Percentiles rank a stretch among this genome's conserved stretches.
Conservation (phyloP, 1,284 basidiomycete genomes). For the Melampsora americana region DNA sequence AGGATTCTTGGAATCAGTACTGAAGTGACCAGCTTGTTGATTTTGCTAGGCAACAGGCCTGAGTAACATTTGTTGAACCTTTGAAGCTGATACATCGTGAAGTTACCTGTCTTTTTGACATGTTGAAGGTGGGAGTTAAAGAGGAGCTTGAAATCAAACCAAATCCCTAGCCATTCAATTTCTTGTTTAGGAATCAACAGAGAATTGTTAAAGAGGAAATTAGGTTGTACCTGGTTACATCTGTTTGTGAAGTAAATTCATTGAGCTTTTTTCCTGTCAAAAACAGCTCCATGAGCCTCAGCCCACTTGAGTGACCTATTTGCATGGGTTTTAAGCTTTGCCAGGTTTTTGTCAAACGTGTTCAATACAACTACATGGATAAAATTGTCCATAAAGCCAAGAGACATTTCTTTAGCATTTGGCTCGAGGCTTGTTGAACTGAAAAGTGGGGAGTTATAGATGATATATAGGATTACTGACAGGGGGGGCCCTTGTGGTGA, state of each 20-base stretch:
- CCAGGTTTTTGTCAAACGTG: neutral
- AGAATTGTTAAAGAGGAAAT: neutral
- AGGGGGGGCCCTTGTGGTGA: slow-evolving; percentile 24
- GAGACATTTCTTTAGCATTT: neutral
- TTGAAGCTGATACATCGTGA: neutral
- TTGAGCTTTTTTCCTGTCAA: slow-evolving; percentile 22
- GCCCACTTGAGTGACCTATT: neutral
- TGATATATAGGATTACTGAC: slow-evolving; percentile 23
- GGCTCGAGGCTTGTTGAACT: neutral
- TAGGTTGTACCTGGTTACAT: neutral
- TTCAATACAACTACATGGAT: neutral
- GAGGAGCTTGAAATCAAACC: neutral
- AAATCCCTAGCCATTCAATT: too few relatives aligned
- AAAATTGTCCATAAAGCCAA: slow-evolving; percentile 25
- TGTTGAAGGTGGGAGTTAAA: neutral
- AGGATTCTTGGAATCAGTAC: slow-evolving; percentile 4
- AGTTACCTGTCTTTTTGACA: neutral
- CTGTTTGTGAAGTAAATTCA: neutral
- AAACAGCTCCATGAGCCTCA: slow-evolving; percentile 4
- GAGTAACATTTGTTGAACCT: neutral
- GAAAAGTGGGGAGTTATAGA: slow-evolving; percentile 12
- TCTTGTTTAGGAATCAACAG: neutral
- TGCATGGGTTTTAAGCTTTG: neutral
- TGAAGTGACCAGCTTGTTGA: neutral
- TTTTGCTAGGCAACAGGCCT: neutral